A percentile compares a stretch with the other conserved stretches of the same genome.
These are phyloP conservation scores for Taphrina wiesneri DNA, from an alignment of 1,139 yeast species.

Conservation along the genomic window DNA sequence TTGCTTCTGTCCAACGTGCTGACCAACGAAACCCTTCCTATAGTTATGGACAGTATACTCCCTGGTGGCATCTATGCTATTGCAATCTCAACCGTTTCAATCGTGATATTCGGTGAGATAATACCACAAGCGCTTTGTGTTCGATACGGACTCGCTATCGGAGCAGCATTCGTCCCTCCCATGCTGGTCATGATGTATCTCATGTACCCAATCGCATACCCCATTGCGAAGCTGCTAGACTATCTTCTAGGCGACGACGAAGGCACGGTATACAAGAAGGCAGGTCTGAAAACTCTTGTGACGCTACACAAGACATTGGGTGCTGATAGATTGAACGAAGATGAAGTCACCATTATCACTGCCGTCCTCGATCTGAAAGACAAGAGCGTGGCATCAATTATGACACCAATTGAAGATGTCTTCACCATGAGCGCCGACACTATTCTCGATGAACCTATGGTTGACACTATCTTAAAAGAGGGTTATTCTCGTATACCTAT, in stretches of 20 bases:
- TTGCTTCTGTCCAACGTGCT: slow-evolving; percentile 79
- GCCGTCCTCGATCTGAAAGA: slow-evolving; percentile 94
- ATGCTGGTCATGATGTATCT: slow-evolving; percentile 80
- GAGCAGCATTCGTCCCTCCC: slow-evolving; percentile 87
- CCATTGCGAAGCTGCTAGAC: slow-evolving; percentile 80
- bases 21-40: slow-evolving; percentile 93
- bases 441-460: slow-evolving; percentile 76
- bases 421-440: slow-evolving; percentile 86
- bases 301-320: slow-evolving; percentile 94
- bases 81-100: slow-evolving; percentile 83
- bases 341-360: slow-evolving; percentile 92
- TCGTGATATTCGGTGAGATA: slow-evolving; percentile 93
- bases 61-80: slow-evolving; percentile 99
- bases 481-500: slow-evolving; percentile 97
- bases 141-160: slow-evolving; percentile 86
- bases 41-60: slow-evolving; percentile 83
- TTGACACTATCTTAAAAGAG: slow-evolving; percentile 86
- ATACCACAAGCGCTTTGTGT: slow-evolving; percentile 95
- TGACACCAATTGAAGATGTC: slow-evolving; percentile 93
- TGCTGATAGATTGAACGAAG: slow-evolving; percentile 85
- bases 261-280: slow-evolving; percentile 89
- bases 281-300: slow-evolving; percentile 89
- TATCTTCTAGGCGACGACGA: slow-evolving; percentile 89
- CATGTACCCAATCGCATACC: slow-evolving; percentile 91
- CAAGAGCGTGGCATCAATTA: slow-evolving; percentile 77